Percentiles rank a stretch among this genome's conserved stretches.
phyloP scores from a whole-genome alignment of 495 filamentous ascomycete species.

The Talaromyces wortmannii region DNA sequence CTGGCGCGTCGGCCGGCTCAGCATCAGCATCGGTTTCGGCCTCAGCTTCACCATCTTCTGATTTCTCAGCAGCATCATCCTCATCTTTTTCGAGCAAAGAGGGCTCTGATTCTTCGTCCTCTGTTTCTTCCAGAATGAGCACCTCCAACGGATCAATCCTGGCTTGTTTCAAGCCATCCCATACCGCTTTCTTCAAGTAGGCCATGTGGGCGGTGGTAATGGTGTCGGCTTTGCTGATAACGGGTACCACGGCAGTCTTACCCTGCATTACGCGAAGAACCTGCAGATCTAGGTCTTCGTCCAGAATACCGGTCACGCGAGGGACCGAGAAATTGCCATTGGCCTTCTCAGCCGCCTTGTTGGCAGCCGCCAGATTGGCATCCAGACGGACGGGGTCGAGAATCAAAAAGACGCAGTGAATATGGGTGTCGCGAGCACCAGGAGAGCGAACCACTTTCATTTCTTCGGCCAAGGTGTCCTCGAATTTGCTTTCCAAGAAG shows the following conservation, averaged over 20 bases:
- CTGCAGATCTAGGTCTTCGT: slow-evolving; percentile 86
- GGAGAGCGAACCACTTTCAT: slow-evolving; percentile 94
- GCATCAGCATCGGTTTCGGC: neutral
- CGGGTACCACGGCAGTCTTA: slow-evolving; percentile 92
- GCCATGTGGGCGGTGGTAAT: slow-evolving; percentile 90
- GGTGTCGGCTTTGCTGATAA: slow-evolving; percentile 96
- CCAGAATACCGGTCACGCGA: slow-evolving; percentile 55
- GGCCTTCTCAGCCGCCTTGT: slow-evolving; percentile 37
- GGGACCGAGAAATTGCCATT: slow-evolving; percentile 46
- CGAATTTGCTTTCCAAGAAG: slow-evolving; percentile 96
- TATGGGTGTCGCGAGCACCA: slow-evolving; percentile 90
- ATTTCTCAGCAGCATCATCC: slow-evolving; percentile 8
- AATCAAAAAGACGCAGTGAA: slow-evolving; percentile 90
- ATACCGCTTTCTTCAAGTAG: slow-evolving; percentile 86
- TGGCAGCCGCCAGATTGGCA: slow-evolving; percentile 66
- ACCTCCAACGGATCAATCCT: slow-evolving; percentile 87
- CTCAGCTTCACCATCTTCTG: slow-evolving; percentile 2
- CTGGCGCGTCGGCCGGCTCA: neutral
- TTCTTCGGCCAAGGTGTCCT: slow-evolving; percentile 95
- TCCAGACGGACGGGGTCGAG: slow-evolving; percentile 86
- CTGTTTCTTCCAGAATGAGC: slow-evolving; percentile 69
- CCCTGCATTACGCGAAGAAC: slow-evolving; percentile 82
- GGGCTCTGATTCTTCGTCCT: slow-evolving; percentile 51
- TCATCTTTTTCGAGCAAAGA: slow-evolving; percentile 17
- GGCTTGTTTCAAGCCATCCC: slow-evolving; percentile 75